A percentile compares a stretch with the other conserved stretches of the same genome.
Conservation (phyloP, 2,329 filamentous ascomycete genomes). For the Exophiala sp. region DNA sequence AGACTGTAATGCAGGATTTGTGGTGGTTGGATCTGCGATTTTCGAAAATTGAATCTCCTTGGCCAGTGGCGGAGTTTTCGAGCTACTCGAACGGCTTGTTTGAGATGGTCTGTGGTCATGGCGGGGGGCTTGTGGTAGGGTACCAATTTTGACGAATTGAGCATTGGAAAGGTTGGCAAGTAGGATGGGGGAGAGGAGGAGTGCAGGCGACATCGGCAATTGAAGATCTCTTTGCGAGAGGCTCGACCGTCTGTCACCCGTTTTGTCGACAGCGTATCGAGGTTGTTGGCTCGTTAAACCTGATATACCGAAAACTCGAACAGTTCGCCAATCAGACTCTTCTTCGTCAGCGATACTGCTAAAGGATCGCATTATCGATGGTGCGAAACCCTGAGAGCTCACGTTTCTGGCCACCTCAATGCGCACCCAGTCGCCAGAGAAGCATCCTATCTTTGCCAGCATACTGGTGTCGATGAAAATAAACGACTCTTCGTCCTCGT, state of each 20-base stretch:
- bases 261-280: conserved; percentile 54
- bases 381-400: conserved; percentile 40
- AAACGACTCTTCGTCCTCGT: conserved; percentile 82
- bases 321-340: conserved; percentile 77
- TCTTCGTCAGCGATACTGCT: conserved; percentile 42
- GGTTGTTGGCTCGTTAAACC: conserved; percentile 55
- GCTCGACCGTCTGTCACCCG: conserved; percentile 51
- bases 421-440: conserved; percentile 95
- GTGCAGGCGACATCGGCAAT: conserved; percentile 52
- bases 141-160: conserved; percentile 73
- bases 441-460: conserved; percentile 85
- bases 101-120: conserved; percentile 19
- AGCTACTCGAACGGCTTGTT: conserved; percentile 19
- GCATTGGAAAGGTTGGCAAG: conserved; percentile 80
- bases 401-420: conserved; percentile 70
- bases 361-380: conserved; percentile 15
- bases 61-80: conserved; percentile 55
- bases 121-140: conserved; percentile 40
- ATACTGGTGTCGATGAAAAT: conserved; percentile 87
- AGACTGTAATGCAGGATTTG: conserved; percentile 78
- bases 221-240: conserved; percentile 47
- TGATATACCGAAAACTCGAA: conserved; percentile 83
- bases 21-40: conserved; percentile 82
- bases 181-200: conserved; percentile 81
- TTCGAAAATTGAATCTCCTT: conserved; percentile 85